phyloP scores from a whole-genome alignment of 1,284 basidiomycete species.

The Moesziomyces sp. region DNA sequence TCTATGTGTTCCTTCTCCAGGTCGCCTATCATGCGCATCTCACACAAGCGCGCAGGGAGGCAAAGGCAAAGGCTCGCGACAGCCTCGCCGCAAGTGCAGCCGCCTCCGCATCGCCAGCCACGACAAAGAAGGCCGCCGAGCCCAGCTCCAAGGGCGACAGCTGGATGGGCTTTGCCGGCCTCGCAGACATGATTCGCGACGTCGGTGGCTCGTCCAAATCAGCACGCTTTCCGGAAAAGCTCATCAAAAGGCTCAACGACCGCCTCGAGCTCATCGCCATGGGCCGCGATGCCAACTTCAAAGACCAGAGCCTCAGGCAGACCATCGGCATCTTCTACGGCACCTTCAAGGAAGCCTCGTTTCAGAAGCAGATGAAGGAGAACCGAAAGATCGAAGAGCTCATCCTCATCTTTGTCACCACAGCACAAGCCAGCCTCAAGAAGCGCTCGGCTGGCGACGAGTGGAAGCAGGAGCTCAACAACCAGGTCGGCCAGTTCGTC shows the following conservation, averaged over 20 bases:
- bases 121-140: conserved; percentile 29
- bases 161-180: conserved; percentile 56
- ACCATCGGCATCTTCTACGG: conserved; percentile 65
- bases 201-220: conserved; percentile 47
- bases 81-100: conserved; percentile 7
- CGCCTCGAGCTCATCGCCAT: conserved; percentile 63
- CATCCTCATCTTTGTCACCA: conserved; percentile 92
- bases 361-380: conserved; percentile 78
- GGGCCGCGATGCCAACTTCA: conserved; percentile 61
- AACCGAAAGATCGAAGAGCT: conserved; percentile 96
- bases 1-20: conserved; percentile 64
- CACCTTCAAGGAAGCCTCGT: conserved; percentile 58
- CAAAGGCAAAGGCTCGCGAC: conserved; percentile 40
- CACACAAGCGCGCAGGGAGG: conserved; percentile 21
- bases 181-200: conserved; percentile 58
- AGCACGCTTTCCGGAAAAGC: conserved; percentile 64
- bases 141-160: conserved; percentile 32
- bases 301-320: conserved; percentile 55
- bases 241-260: conserved; percentile 61
- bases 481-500: conserved; percentile 87
- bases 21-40: conserved; percentile 55
- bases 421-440: conserved; percentile 71
- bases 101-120: conserved; percentile 4
- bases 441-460: conserved; percentile 79
- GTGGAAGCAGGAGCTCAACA: conserved; percentile 92